Evolutionary conservation across 352 stramenopile species (phyloP).

Genomic region (Pythium insidiosum): DNA sequence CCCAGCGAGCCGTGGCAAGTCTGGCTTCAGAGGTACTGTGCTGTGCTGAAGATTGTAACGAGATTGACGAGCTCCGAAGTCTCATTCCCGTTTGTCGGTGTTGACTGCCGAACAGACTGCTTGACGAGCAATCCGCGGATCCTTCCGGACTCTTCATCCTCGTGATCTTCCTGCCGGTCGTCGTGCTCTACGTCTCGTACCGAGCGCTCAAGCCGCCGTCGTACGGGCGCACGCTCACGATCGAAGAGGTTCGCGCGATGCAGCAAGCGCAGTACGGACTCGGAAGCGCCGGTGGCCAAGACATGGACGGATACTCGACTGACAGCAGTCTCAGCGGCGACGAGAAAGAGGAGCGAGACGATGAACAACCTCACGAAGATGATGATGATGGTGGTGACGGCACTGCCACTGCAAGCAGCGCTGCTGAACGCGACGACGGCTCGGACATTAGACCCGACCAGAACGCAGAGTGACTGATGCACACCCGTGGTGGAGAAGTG

Average conservation of each 20-base stretch:
- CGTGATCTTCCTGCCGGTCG: slow-evolving; percentile 45
- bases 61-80: too few relatives aligned
- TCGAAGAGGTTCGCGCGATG: slow-evolving; percentile 60
- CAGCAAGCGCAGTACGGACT: slow-evolving; percentile 58
- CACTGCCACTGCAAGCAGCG: too few relatives aligned
- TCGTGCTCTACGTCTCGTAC: slow-evolving; percentile 40
- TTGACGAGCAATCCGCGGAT: slow-evolving; percentile 64
- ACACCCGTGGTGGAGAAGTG: too few relatives aligned
- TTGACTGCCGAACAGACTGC: too few relatives aligned
- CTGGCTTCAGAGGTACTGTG: slow-evolving; percentile 24
- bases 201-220: slow-evolving; percentile 32
- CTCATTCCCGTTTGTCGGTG: too few relatives aligned
- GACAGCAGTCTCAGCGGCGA: slow-evolving; percentile 21
- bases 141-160: slow-evolving; percentile 61
- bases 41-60: too few relatives aligned
- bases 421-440: too few relatives aligned
- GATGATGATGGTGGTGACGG: too few relatives aligned
- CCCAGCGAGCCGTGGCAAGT: slow-evolving; percentile 52
- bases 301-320: slow-evolving; percentile 58
- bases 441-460: too few relatives aligned
- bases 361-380: not conserved
- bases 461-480: too few relatives aligned
- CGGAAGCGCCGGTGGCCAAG: too few relatives aligned
- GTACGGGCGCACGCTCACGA: slow-evolving; percentile 30
- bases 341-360: not conserved